phyloP scores from a whole-genome alignment of 2,329 filamentous ascomycete genomes.

The Boeremia exigua region DNA sequence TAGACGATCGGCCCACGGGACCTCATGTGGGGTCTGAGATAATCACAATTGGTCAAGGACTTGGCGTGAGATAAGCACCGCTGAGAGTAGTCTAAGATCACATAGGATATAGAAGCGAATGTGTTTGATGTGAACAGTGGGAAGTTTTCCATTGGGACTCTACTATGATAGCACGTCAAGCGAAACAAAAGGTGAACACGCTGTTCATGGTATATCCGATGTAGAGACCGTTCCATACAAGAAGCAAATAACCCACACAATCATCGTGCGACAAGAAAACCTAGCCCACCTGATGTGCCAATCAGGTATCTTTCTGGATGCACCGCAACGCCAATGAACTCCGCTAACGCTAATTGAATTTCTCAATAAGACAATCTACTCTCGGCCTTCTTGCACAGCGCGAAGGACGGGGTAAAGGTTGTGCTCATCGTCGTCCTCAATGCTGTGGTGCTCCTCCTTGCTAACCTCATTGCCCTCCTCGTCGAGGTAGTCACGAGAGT shows the following conservation, averaged over 20 bases:
- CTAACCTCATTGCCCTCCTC: conserved; percentile 38
- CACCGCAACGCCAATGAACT: conserved; percentile 27
- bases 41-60: conserved; percentile 35
- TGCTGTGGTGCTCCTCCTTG: conserved; percentile 34
- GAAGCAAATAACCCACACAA: conserved; percentile 10
- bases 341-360: conserved; percentile 15
- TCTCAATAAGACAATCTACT: conserved; percentile 25
- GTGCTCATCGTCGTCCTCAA: conserved; percentile 49
- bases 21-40: conserved; percentile 29
- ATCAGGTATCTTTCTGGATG: conserved; percentile 9
- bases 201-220: conserved; percentile 11
- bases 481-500: conserved; percentile 57
- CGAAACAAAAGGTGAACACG: conserved; percentile 10
- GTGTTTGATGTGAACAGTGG: conserved; percentile 3
- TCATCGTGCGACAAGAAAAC: conserved; percentile 16
- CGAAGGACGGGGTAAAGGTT: conserved; percentile 50
- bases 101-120: background rate
- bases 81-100: background rate
- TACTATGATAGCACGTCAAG: conserved; percentile 19
- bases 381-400: conserved; percentile 48
- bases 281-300: conserved; percentile 14
- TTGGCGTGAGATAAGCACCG: conserved; percentile 29
- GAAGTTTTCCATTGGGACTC: conserved; percentile 20
- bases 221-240: conserved; percentile 8
- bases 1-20: conserved; percentile 13